phyloP scores from a whole-genome alignment of 169 alveolate species.

The Plasmodium billcollinsi region DNA sequence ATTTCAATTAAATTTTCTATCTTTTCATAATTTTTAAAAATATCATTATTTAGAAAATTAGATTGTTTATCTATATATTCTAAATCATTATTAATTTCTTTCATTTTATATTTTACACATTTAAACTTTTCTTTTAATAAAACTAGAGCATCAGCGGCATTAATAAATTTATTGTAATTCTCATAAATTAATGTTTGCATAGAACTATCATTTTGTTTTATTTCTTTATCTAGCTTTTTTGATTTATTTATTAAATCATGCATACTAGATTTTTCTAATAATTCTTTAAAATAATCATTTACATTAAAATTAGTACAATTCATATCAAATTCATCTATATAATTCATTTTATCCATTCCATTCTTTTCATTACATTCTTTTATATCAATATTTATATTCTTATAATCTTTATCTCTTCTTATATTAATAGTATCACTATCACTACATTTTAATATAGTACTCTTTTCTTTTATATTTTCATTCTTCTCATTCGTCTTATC shows the following conservation, averaged over 20 bases:
- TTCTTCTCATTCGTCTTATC: not conserved
- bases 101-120: slow-evolving; percentile 75
- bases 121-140: slow-evolving; percentile 80
- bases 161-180: slow-evolving; percentile 90
- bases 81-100: slow-evolving; percentile 20
- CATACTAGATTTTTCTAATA: slow-evolving; percentile 52
- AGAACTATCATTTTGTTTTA: slow-evolving; percentile 83
- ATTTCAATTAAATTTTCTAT: slow-evolving; percentile 56
- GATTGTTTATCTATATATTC: slow-evolving; percentile 33
- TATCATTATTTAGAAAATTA: slow-evolving; percentile 5
- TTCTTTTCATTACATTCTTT: not conserved
- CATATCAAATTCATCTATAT: slow-evolving; percentile 31
- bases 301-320: slow-evolving; percentile 71
- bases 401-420: not conserved
- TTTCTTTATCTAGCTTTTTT: slow-evolving; percentile 63
- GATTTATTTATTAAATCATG: slow-evolving; percentile 65
- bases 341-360: not conserved
- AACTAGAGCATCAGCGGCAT: slow-evolving; percentile 90
- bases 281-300: slow-evolving; percentile 44
- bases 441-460: not conserved
- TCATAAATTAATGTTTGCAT: slow-evolving; percentile 91
- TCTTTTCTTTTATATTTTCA: slow-evolving; percentile 4
- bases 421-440: not conserved
- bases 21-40: slow-evolving; percentile 26
- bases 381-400: not conserved